A percentile compares a stretch with the other conserved stretches of the same genome.
These are phyloP conservation scores for Sporodiniella umbellata DNA, from an alignment of 371 early-diverging fungal species.

Conservation along the genomic window DNA sequence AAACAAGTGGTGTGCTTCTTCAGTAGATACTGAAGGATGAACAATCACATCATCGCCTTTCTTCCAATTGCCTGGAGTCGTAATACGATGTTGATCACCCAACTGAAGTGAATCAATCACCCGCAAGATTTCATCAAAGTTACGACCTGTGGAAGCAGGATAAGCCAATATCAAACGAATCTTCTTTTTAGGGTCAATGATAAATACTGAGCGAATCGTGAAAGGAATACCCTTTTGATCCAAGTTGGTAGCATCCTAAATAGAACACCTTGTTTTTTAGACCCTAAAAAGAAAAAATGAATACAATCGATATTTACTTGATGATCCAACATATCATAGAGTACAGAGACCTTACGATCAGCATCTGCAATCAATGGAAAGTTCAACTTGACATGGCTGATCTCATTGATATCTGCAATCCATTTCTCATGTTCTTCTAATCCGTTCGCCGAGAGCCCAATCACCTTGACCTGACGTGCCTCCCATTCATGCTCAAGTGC, in stretches of 20 bases:
- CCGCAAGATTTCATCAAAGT: constrained; percentile 94
- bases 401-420: constrained; percentile 90
- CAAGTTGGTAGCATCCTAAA: constrained; percentile 83
- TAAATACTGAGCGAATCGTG: constrained; percentile 93
- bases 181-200: constrained; percentile 89
- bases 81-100: constrained; percentile 81
- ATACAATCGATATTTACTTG: no score
- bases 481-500: constrained; percentile 74
- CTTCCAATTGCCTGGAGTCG: constrained; percentile 95
- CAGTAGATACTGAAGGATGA: constrained; percentile 79
- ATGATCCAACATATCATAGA: constrained; percentile 94
- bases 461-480: constrained; percentile 81
- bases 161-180: constrained; percentile 89
- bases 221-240: constrained; percentile 87
- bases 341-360: constrained; percentile 76
- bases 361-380: constrained; percentile 95
- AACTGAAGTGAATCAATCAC: constrained; percentile 90
- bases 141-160: constrained; percentile 90
- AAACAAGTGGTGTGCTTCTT: constrained; percentile 80
- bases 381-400: constrained; percentile 67
- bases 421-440: constrained; percentile 80
- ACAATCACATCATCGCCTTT: constrained; percentile 87
- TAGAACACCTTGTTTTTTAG: neutral
- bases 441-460: constrained; percentile 89
- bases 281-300: no score